These are phyloP conservation scores for Petunia hybrid DNA, from an alignment of 305 asterid species.

Conservation along the genomic window DNA sequence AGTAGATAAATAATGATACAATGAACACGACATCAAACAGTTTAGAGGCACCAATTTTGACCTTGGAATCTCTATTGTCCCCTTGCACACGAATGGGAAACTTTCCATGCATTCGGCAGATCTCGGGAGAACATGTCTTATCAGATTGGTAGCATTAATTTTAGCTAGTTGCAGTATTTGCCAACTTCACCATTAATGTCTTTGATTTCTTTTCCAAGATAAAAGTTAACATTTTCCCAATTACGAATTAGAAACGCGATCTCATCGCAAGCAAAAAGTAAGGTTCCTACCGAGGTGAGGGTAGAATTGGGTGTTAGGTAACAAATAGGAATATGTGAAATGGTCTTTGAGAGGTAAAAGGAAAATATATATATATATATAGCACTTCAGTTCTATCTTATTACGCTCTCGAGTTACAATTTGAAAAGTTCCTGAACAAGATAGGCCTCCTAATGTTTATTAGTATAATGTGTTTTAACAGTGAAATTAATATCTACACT, in stretches of 20 bases:
- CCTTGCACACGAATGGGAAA: slow-evolving; percentile 17
- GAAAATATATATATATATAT: too few relatives aligned
- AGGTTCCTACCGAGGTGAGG: too few relatives aligned
- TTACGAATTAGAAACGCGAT: background rate
- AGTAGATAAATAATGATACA: background rate
- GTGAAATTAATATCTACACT: too few relatives aligned
- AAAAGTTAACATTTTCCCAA: background rate
- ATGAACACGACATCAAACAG: slow-evolving; percentile 20
- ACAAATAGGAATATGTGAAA: too few relatives aligned
- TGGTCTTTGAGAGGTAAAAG: too few relatives aligned
- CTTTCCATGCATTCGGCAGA: background rate
- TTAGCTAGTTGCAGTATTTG: background rate
- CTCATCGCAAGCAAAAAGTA: too few relatives aligned
- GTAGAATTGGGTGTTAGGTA: too few relatives aligned
- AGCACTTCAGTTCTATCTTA: too few relatives aligned
- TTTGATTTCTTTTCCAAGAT: background rate
- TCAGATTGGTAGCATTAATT: background rate
- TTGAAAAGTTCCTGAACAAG: too few relatives aligned
- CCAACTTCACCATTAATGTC: background rate
- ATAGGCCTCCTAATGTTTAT: too few relatives aligned
- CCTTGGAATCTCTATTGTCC: background rate
- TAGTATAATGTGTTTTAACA: too few relatives aligned
- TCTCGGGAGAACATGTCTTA: background rate
- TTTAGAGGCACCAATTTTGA: slow-evolving; percentile 1
- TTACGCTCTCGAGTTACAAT: too few relatives aligned